Conservation (phyloP, 2,329 filamentous ascomycete species). For the Pseudogymnoascus sp. region DNA sequence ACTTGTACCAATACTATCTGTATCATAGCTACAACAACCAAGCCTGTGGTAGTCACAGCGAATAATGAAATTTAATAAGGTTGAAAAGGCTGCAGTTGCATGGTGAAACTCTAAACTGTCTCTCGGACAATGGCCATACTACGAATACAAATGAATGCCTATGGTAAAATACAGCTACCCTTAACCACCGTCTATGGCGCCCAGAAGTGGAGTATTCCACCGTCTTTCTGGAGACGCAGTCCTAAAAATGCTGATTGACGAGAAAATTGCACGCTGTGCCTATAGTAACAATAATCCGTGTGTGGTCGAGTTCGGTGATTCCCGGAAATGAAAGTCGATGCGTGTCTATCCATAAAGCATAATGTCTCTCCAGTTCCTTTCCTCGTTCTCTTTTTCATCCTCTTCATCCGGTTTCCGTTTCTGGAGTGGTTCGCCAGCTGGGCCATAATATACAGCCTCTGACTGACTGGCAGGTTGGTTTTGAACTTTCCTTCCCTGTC, state of each 20-base stretch:
- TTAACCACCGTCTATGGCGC: neutral
- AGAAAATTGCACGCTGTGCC: neutral
- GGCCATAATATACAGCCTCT: neutral
- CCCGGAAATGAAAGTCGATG: neutral
- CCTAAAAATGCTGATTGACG: neutral
- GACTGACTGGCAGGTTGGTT: neutral
- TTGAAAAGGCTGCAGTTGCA: neutral
- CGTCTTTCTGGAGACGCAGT: neutral
- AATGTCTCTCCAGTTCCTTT: neutral
- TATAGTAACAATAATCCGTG: neutral
- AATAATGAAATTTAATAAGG: neutral
- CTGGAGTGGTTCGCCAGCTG: neutral
- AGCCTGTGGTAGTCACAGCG: neutral
- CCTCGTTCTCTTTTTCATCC: neutral
- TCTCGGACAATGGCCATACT: neutral
- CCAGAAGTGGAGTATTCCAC: neutral
- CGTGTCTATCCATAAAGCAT: neutral
- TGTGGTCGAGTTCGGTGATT: neutral
- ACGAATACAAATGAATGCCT: neutral
- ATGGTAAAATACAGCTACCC: neutral
- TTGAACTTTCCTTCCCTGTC: neutral
- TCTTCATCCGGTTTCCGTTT: neutral
- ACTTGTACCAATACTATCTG: neutral
- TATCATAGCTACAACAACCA: neutral
- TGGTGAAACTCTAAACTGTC: neutral